Percentiles rank a stretch among this genome's conserved stretches.
These are phyloP conservation scores for Triadica sebifera DNA, from an alignment of 345 rosid genomes.

Conservation along the genomic window DNA sequence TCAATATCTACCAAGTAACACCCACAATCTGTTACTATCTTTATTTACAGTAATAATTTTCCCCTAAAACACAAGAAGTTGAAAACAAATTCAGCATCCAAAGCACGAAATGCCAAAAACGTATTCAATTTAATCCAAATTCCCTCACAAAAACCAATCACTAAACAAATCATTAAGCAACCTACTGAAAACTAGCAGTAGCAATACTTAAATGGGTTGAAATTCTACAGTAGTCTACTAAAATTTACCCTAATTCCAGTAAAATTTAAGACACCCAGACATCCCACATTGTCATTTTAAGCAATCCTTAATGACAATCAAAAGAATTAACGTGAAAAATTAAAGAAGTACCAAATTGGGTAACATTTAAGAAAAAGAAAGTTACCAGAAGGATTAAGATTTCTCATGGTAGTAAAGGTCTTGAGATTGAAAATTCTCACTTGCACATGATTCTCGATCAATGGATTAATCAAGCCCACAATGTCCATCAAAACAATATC, in stretches of 20 bases:
- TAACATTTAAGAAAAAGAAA: background rate
- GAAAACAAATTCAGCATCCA: background rate
- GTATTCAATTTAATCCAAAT: background rate
- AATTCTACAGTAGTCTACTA: background rate
- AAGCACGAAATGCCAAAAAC: background rate
- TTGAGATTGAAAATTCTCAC: slow-evolving; percentile 75
- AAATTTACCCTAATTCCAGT: too few species aligned
- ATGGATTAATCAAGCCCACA: slow-evolving; percentile 62
- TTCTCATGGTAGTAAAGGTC: slow-evolving; percentile 77
- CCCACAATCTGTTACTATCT: too few species aligned
- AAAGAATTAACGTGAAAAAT: background rate
- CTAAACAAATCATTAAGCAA: background rate
- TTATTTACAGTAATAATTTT: too few species aligned
- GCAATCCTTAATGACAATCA: background rate
- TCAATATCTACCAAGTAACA: slow-evolving; percentile 71
- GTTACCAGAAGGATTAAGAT: slow-evolving; percentile 91
- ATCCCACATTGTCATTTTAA: background rate
- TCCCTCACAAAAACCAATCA: background rate
- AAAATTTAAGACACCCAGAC: background rate
- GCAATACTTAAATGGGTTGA: background rate
- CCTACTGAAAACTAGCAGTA: background rate
- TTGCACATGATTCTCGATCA: slow-evolving; percentile 89
- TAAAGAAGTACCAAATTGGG: background rate
- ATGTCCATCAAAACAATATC: slow-evolving; percentile 95
- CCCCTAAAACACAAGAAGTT: background rate